Conservation (phyloP, 1,139 yeast genomes). For the Pichia sorboxylosa region DNA sequence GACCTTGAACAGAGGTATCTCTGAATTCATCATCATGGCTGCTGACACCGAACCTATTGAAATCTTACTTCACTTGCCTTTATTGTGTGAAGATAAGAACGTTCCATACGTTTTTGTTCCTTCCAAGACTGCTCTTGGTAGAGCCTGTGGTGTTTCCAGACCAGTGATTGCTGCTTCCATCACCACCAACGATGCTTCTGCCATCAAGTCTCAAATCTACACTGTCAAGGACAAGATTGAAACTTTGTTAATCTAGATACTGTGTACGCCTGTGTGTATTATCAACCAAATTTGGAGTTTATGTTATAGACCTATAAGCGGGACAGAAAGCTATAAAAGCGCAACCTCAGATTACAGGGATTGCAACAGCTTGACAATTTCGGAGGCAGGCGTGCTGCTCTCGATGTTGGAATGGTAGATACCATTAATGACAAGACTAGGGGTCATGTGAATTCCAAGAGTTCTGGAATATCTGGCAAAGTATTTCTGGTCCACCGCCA, state of each 20-base stretch:
- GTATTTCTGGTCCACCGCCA: conserved; percentile 55
- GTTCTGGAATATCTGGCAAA: conserved; percentile 66
- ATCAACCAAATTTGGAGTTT: not conserved
- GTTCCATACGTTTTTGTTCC: conserved; percentile 99
- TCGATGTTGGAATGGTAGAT: conserved; percentile 35
- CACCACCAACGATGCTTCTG: conserved; percentile 96
- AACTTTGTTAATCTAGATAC: conserved; percentile 76
- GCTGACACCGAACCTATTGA: conserved; percentile 99
- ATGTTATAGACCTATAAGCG: too few relatives aligned
- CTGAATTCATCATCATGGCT: conserved; percentile 99
- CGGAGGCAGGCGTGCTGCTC: conserved; percentile 28
- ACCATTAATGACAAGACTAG: conserved; percentile 71
- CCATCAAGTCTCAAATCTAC: conserved; percentile 93
- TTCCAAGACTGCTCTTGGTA: conserved; percentile 95
- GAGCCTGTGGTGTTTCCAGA: conserved; percentile 99
- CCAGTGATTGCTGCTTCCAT: conserved; percentile 98
- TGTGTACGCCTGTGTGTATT: not conserved
- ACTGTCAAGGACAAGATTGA: conserved; percentile 98
- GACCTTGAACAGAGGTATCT: conserved; percentile 98
- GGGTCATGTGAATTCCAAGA: conserved; percentile 73
- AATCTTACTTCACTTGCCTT: conserved; percentile 93
- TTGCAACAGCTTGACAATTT: conserved; percentile 23
- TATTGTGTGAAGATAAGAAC: conserved; percentile 97
- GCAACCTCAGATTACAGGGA: too few relatives aligned
- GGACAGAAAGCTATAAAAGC: too few relatives aligned